phyloP scores from a whole-genome alignment of 257 asterid genomes.

The Mitragyna speciosa region DNA sequence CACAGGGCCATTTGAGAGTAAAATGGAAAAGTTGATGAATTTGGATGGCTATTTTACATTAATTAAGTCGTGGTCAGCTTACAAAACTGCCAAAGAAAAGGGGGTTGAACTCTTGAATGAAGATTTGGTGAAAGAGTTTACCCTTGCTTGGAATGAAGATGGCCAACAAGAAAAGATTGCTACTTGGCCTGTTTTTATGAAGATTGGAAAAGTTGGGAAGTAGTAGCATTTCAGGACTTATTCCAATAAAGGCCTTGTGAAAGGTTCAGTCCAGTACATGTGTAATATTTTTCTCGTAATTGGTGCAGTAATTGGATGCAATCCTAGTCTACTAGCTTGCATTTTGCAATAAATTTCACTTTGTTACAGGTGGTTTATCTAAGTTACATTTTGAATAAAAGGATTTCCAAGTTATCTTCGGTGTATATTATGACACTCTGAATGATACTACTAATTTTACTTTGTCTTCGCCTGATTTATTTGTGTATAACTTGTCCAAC shows the following conservation, averaged over 20 bases:
- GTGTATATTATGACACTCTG: too few species aligned
- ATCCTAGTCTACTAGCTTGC: neutral
- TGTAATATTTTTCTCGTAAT: too few species aligned
- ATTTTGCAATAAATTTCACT: neutral
- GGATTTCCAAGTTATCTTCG: too few species aligned
- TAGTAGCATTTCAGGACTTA: neutral
- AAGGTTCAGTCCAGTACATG: neutral
- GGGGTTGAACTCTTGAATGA: conserved; percentile 64
- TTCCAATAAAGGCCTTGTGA: neutral
- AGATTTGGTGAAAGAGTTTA: conserved; percentile 41
- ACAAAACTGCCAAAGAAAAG: conserved; percentile 62
- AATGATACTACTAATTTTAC: too few species aligned
- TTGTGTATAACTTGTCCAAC: too few species aligned
- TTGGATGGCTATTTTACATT: conserved; percentile 47
- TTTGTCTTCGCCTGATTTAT: too few species aligned
- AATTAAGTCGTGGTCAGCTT: conserved; percentile 74
- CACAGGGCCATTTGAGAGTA: conserved; percentile 58
- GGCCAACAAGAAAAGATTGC: conserved; percentile 39
- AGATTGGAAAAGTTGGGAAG: conserved; percentile 69
- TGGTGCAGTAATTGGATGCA: neutral
- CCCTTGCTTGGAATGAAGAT: conserved; percentile 60
- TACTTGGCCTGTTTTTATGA: conserved; percentile 50
- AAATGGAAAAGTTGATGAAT: conserved; percentile 51
- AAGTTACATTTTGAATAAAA: too few species aligned
- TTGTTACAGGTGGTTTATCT: too few species aligned